Evolutionary conservation across 176 grass and related monocot species (phyloP).

Genomic region (Cymbopogon citratus): DNA sequence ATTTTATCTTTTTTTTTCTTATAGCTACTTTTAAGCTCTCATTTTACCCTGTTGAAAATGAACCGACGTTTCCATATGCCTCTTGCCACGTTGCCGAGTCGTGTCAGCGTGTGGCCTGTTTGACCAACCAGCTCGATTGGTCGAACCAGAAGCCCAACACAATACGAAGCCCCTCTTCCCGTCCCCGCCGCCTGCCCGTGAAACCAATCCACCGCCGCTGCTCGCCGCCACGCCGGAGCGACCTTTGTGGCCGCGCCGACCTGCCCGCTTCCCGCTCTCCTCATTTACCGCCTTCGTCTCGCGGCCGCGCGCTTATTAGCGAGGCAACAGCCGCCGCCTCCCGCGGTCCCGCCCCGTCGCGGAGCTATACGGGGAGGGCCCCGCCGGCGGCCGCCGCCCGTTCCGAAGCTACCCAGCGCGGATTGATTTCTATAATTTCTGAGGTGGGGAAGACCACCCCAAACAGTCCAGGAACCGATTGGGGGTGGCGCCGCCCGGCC

Average conservation of each 20-base stretch:
- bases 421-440: neutral
- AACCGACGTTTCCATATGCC: no score
- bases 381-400: neutral
- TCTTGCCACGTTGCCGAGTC: no score
- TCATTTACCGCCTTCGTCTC: neutral
- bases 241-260: neutral
- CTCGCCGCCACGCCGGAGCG: neutral
- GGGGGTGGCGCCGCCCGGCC: neutral
- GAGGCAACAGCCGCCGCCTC: neutral
- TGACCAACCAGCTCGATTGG: neutral
- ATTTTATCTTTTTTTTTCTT: no score
- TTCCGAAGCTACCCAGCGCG: no score
- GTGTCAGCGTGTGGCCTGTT: neutral
- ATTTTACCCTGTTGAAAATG: no score
- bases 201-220: neutral
- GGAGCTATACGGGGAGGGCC: neutral
- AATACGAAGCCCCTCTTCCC: neutral
- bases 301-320: neutral
- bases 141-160: neutral
- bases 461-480: neutral
- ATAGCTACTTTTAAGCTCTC: no score
- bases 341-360: neutral
- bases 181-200: neutral
- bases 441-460: neutral
- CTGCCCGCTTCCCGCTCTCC: neutral